phyloP scores from a whole-genome alignment of 768 basidiomycete species.

The Tulasnella sp. region DNA sequence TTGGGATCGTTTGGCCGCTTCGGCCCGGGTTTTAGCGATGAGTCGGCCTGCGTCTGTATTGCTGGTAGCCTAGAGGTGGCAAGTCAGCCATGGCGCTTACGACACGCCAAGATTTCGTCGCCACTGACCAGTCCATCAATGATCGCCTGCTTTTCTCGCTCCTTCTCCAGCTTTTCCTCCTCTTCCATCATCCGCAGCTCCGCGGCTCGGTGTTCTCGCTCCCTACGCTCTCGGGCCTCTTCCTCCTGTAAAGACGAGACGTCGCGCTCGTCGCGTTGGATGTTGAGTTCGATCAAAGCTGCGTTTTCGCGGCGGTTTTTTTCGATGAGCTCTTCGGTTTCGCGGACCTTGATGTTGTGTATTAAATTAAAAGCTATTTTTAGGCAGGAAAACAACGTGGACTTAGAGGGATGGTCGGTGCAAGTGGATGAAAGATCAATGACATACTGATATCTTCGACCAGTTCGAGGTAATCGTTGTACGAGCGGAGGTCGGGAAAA shows the following conservation, averaged over 20 bases:
- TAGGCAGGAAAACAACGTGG: not conserved
- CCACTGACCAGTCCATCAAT: constrained; percentile 71
- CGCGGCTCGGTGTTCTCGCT: constrained; percentile 68
- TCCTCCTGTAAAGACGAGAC: constrained; percentile 71
- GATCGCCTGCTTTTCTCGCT: constrained; percentile 70
- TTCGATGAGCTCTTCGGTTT: constrained; percentile 83
- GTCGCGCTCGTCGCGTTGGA: constrained; percentile 79
- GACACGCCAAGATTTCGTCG: not conserved
- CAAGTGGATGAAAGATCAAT: constrained; percentile 39
- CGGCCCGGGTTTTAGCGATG: constrained; percentile 68
- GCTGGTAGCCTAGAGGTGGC: constrained; percentile 45
- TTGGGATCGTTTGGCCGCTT: constrained; percentile 52
- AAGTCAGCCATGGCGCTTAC: not conserved
- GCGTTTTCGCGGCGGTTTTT: constrained; percentile 81
- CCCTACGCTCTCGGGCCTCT: constrained; percentile 75
- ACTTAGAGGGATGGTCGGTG: constrained; percentile 27
- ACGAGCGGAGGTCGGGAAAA: constrained; percentile 74
- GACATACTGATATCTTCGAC: constrained; percentile 85
- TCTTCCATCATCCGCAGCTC: constrained; percentile 71
- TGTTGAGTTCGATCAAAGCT: constrained; percentile 78
- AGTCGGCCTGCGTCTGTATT: constrained; percentile 63
- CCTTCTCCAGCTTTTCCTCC: constrained; percentile 74
- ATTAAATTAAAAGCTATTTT: constrained; percentile 89
- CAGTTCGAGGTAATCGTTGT: constrained; percentile 95
- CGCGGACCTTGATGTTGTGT: constrained; percentile 75